These are phyloP conservation scores for Aspergillus avenaceus DNA, from an alignment of 495 filamentous ascomycete genomes.

Conservation along the genomic window DNA sequence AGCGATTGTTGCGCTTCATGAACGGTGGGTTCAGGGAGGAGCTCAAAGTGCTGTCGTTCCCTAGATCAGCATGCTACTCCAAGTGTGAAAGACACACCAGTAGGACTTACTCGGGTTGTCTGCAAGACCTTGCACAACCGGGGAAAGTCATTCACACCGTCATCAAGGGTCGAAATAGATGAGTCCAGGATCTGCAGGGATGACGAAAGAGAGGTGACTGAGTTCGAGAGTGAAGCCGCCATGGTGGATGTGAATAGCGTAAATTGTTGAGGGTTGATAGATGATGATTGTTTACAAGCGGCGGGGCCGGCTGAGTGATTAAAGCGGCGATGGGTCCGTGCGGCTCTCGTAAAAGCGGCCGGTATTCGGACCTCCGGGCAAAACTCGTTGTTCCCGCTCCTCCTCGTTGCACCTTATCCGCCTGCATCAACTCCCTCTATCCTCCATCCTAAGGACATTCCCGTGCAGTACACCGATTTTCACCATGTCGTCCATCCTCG, in stretches of 20 bases:
- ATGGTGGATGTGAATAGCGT: constrained; percentile 18
- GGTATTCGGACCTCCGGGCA: constrained; percentile 27
- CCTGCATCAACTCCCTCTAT: constrained; percentile 26
- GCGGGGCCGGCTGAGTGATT: constrained; percentile 24
- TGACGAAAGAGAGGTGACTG: constrained; percentile 65
- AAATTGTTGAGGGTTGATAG: constrained; percentile 1
- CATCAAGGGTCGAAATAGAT: constrained; percentile 66
- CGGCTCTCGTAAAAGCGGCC: constrained; percentile 16
- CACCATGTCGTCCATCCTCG: constrained; percentile 77
- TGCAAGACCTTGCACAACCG: constrained; percentile 66
- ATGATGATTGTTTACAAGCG: constrained; percentile 29
- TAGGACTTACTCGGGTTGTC: constrained; percentile 55
- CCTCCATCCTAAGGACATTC: constrained; percentile 26
- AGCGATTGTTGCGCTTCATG: constrained; percentile 64
- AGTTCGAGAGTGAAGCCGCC: constrained; percentile 53
- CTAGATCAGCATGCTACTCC: neutral
- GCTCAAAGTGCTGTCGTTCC: constrained; percentile 67
- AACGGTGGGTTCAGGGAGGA: constrained; percentile 66
- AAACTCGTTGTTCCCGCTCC: constrained; percentile 35
- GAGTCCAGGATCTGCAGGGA: constrained; percentile 70
- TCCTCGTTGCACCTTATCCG: constrained; percentile 19
- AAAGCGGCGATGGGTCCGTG: constrained; percentile 29
- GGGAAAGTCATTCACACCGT: constrained; percentile 71
- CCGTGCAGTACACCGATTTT: constrained; percentile 16
- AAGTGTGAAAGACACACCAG: neutral